Percentiles rank a stretch among this genome's conserved stretches.
Conservation (phyloP, 768 basidiomycete genomes). For the Lactifluus echinatus region DNA sequence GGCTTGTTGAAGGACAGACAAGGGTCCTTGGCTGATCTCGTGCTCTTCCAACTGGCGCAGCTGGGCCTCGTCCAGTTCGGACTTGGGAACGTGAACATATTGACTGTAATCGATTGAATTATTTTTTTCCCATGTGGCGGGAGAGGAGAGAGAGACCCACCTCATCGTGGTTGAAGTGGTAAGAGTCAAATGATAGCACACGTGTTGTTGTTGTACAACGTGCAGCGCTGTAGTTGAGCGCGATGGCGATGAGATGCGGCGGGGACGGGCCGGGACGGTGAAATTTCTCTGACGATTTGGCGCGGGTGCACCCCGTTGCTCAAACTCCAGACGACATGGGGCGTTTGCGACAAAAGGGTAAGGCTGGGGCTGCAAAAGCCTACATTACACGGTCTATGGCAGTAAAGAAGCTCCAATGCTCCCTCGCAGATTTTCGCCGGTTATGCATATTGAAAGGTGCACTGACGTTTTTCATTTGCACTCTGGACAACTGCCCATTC, state of each 20-base stretch:
- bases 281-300: background rate
- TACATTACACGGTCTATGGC: constrained; percentile 87
- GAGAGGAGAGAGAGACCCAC: background rate
- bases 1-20: constrained; percentile 93
- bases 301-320: background rate
- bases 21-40: constrained; percentile 95
- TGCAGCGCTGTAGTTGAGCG: too few relatives aligned
- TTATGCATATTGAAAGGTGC: constrained; percentile 95
- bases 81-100: constrained; percentile 94
- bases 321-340: constrained; percentile 43
- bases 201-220: background rate
- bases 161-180: constrained; percentile 15
- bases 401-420: constrained; percentile 92
- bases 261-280: background rate
- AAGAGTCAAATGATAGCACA: background rate
- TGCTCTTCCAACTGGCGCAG: constrained; percentile 94
- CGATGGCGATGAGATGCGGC: too few relatives aligned
- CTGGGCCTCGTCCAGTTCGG: constrained; percentile 95
- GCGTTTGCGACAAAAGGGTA: constrained; percentile 73
- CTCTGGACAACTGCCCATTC: background rate
- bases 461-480: constrained; percentile 13
- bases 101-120: constrained; percentile 47
- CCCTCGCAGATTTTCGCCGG: constrained; percentile 91
- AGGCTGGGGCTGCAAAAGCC: constrained; percentile 86
- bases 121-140: background rate